A percentile compares a stretch with the other conserved stretches of the same genome.
phyloP scores from a whole-genome alignment of 129 eudicot species.

The Helichrysum umbraculigerum region DNA sequence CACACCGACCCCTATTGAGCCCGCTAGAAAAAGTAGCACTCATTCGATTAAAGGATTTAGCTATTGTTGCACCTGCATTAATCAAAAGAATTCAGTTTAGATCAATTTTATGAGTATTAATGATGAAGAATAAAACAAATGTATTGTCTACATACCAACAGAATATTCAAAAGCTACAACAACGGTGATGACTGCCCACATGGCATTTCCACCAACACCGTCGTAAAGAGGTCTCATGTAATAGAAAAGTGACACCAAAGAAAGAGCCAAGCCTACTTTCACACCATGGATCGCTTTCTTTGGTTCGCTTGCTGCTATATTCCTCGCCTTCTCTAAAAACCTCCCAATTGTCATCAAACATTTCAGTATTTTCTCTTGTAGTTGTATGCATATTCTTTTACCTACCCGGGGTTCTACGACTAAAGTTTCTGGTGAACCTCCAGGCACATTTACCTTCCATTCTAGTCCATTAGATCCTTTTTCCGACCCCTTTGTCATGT shows the following conservation, averaged over 20 bases:
- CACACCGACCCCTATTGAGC: constrained; percentile 75
- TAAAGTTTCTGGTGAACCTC: constrained; percentile 39
- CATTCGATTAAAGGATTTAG: constrained; percentile 68
- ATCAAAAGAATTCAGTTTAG: background rate
- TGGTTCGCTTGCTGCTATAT: constrained; percentile 63
- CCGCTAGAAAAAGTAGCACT: constrained; percentile 69
- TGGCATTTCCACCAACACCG: constrained; percentile 85
- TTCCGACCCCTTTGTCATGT: constrained; percentile 36
- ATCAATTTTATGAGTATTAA: background rate
- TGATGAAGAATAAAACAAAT: background rate
- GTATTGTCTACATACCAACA: constrained; percentile 63
- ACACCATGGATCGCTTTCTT: constrained; percentile 69
- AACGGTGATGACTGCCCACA: constrained; percentile 99
- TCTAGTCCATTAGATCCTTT: constrained; percentile 42
- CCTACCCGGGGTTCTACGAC: constrained; percentile 24
- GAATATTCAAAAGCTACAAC: constrained; percentile 86
- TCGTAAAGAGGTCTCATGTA: constrained; percentile 89
- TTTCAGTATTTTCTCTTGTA: constrained; percentile 26
- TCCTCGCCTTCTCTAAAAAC: constrained; percentile 53
- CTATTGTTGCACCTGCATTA: constrained; percentile 71
- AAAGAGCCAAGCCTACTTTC: constrained; percentile 83
- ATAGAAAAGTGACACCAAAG: constrained; percentile 77
- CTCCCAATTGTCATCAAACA: constrained; percentile 31
- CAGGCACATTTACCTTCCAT: constrained; percentile 56
- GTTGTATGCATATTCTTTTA: constrained; percentile 19